A percentile compares a stretch with the other conserved stretches of the same genome.
phyloP scores from a whole-genome alignment of 768 basidiomycete species.

The Tulasnella calospora region DNA sequence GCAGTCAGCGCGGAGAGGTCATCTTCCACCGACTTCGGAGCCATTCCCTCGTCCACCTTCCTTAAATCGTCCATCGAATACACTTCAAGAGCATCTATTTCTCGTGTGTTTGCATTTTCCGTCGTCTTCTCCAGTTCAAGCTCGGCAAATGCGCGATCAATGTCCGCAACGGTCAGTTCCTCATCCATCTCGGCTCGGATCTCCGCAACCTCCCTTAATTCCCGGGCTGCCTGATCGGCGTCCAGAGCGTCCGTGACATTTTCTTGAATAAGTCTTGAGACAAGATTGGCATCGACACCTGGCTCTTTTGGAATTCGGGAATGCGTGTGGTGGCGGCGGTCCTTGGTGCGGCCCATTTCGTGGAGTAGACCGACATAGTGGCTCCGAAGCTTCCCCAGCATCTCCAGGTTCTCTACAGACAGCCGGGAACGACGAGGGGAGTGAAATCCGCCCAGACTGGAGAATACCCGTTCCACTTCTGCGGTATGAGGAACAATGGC shows the following conservation, averaged over 20 bases:
- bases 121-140: background rate
- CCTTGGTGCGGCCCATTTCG: too few relatives aligned
- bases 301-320: too few relatives aligned
- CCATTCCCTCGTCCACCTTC: background rate
- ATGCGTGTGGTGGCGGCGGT: too few relatives aligned
- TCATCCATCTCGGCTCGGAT: background rate
- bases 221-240: too few relatives aligned
- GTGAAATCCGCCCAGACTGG: too few relatives aligned
- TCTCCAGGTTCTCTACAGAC: background rate
- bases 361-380: too few relatives aligned
- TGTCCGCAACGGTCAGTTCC: background rate
- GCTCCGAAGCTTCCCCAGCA: background rate
- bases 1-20: background rate
- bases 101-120: background rate
- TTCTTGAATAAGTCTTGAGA: too few relatives aligned
- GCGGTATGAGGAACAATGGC: too few relatives aligned
- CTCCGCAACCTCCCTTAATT: background rate
- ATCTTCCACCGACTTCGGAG: background rate
- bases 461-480: too few relatives aligned
- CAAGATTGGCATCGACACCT: too few relatives aligned
- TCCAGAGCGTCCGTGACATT: too few relatives aligned
- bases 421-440: too few relatives aligned
- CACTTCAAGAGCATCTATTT: background rate
- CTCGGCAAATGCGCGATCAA: background rate
- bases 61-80: background rate